Percentiles rank a stretch among this genome's conserved stretches.
Evolutionary conservation across 2,329 filamentous ascomycete genomes (phyloP).

Genomic region (Alternaria ventricosa): DNA sequence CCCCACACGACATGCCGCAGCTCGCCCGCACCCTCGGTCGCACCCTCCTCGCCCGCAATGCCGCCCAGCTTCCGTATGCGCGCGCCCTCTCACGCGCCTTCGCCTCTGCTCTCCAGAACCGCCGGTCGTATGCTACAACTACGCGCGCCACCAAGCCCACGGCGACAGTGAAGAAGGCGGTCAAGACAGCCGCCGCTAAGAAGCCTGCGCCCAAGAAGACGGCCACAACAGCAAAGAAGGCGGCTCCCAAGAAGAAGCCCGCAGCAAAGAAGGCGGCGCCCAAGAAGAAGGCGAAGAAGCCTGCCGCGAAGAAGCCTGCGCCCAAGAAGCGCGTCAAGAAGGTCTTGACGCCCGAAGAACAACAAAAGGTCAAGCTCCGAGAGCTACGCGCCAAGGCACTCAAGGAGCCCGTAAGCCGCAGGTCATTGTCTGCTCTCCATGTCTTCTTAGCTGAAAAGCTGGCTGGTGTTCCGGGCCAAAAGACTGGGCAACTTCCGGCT

Average conservation of each 20-base stretch:
- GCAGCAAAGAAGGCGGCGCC: constrained; percentile 19
- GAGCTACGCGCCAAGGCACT: constrained; percentile 50
- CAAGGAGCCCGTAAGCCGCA: constrained; percentile 31
- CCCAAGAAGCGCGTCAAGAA: constrained; percentile 33
- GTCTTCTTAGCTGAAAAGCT: constrained; percentile 35
- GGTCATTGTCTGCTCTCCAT: constrained; percentile 22
- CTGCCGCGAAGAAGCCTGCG: constrained; percentile 28
- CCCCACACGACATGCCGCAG: constrained; percentile 45
- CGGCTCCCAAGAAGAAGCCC: constrained; percentile 23
- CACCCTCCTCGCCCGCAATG: constrained; percentile 31
- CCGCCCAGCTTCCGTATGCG: constrained; percentile 19
- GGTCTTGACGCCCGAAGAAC: constrained; percentile 36
- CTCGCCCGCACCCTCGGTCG: constrained; percentile 40
- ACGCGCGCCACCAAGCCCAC: constrained; percentile 41
- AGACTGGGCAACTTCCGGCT: neutral
- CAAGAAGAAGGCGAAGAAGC: constrained; percentile 18
- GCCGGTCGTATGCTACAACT: constrained; percentile 46
- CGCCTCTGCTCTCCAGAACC: constrained; percentile 24
- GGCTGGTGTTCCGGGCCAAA: neutral
- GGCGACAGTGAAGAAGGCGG: constrained; percentile 37
- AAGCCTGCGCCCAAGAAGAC: constrained; percentile 39
- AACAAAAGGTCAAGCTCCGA: constrained; percentile 34
- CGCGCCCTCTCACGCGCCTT: constrained; percentile 34
- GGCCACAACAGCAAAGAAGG: constrained; percentile 30
- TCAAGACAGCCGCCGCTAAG: constrained; percentile 30